A percentile compares a stretch with the other conserved stretches of the same genome.
phyloP scores from a whole-genome alignment of 2,329 filamentous ascomycete genomes.

The Aspergillus intermedius region DNA sequence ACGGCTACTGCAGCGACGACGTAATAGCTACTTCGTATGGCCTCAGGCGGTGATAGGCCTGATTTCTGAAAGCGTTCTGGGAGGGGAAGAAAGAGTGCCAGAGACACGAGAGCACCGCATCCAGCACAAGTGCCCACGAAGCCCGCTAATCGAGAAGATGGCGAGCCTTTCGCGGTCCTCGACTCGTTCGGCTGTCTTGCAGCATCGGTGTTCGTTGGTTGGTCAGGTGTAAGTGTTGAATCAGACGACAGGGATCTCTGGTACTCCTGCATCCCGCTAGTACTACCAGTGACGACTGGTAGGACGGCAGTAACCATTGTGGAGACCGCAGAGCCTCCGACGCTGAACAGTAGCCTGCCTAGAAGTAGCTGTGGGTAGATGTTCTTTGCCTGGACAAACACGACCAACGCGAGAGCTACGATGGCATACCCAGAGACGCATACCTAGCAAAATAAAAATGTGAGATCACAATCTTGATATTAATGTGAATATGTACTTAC shows the following conservation, averaged over 20 bases:
- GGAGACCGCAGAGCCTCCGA: conserved; percentile 87
- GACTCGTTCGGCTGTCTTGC: conserved; percentile 2
- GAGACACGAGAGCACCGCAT: conserved; percentile 78
- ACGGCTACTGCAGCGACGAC: conserved; percentile 70
- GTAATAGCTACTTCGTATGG: conserved; percentile 81
- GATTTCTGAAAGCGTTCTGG: conserved; percentile 70
- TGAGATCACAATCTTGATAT: conserved; percentile 1
- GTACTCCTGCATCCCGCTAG: conserved; percentile 35
- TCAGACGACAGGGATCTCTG: conserved; percentile 54
- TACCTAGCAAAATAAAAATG: conserved; percentile 28
- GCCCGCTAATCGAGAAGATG: conserved; percentile 66
- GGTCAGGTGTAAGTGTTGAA: conserved; percentile 51
- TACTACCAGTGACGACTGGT: conserved; percentile 56
- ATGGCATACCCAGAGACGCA: conserved; percentile 71
- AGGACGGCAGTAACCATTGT: conserved; percentile 98
- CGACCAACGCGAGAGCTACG: conserved; percentile 67
- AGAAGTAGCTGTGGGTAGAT: conserved; percentile 85
- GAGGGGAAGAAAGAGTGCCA: conserved; percentile 76
- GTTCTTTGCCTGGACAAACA: conserved; percentile 79
- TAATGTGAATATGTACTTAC: conserved; percentile 24
- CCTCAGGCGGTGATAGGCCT: conserved; percentile 65
- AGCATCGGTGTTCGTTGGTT: conserved; percentile 16
- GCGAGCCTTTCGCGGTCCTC: conserved; percentile 22
- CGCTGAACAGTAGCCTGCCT: conserved; percentile 76
- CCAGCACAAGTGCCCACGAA: conserved; percentile 90